These are phyloP conservation scores for Porphyridium purpureum DNA, from an alignment of 23 red algal species.

Conservation along the genomic window DNA sequence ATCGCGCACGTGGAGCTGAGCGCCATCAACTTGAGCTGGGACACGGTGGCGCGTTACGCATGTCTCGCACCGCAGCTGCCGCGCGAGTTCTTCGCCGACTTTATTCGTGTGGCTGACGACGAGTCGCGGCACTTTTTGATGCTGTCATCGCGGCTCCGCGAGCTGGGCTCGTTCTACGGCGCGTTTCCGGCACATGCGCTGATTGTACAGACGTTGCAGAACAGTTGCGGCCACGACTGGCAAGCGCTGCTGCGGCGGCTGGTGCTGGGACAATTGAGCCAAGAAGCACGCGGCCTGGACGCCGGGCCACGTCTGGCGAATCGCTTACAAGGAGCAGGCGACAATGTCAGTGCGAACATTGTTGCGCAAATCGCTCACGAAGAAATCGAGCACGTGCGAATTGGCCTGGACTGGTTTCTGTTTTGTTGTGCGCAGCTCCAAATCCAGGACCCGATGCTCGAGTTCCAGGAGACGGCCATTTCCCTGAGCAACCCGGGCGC, in stretches of 20 bases:
- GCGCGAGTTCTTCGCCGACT: slow-evolving; percentile 22
- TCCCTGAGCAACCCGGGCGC: slow-evolving; percentile 35
- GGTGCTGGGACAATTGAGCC: slow-evolving; percentile 41
- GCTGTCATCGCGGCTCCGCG: slow-evolving; percentile 22
- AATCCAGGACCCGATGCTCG: slow-evolving; percentile 1
- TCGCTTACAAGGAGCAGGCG: slow-evolving; percentile 18
- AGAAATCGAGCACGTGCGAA: slow-evolving; percentile 35
- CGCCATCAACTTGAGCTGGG: slow-evolving; percentile 58
- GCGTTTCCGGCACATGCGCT: slow-evolving; percentile 46
- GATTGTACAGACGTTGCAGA: too few species aligned
- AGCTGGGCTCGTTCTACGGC: slow-evolving; percentile 34
- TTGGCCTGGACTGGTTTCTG: slow-evolving; percentile 57
- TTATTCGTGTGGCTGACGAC: slow-evolving; percentile 37
- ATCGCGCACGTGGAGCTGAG: slow-evolving; percentile 70
- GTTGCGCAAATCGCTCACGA: slow-evolving; percentile 37
- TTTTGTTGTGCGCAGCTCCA: slow-evolving; percentile 7
- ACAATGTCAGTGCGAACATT: slow-evolving; percentile 16
- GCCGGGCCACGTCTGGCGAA: slow-evolving; percentile 40
- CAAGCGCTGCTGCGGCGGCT: slow-evolving; percentile 21
- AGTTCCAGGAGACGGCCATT: slow-evolving; percentile 37
- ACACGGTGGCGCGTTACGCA: slow-evolving; percentile 47
- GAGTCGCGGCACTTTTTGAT: slow-evolving; percentile 46
- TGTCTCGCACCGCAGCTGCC: neutral
- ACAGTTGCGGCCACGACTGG: too few species aligned
- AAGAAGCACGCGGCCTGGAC: slow-evolving; percentile 53